A percentile compares a stretch with the other conserved stretches of the same genome.
These are phyloP conservation scores for Pyrrhoderma noxium DNA, from an alignment of 1,284 basidiomycete species.

Conservation along the genomic window DNA sequence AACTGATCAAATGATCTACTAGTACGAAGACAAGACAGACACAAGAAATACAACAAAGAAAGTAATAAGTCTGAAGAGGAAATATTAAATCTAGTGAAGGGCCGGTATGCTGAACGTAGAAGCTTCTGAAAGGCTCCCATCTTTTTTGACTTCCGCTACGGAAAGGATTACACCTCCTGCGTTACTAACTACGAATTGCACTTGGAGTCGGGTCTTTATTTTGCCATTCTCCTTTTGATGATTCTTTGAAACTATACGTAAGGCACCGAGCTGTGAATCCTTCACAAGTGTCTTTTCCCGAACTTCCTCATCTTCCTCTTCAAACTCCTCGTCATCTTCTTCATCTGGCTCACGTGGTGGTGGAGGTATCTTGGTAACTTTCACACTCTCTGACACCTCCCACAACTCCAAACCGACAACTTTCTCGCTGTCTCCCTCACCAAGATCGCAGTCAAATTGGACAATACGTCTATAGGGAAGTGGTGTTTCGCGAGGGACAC, in stretches of 20 bases:
- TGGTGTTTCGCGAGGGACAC: constrained; percentile 68
- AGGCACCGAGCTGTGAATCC: constrained; percentile 49
- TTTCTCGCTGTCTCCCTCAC: constrained; percentile 38
- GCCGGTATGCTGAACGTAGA: constrained; percentile 19
- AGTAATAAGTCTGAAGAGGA: not conserved
- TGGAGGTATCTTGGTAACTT: constrained; percentile 59
- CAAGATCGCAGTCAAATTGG: constrained; percentile 60
- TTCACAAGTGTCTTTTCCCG: constrained; percentile 52
- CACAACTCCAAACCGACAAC: constrained; percentile 76
- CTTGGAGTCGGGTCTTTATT: constrained; percentile 49
- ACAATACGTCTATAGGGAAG: constrained; percentile 72
- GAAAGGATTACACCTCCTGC: constrained; percentile 46
- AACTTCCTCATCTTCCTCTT: constrained; percentile 35
- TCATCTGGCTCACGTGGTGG: constrained; percentile 44
- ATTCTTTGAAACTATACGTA: constrained; percentile 42
- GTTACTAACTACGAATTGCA: constrained; percentile 54
- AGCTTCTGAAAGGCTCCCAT: constrained; percentile 27
- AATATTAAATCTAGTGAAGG: not conserved
- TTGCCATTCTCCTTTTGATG: constrained; percentile 42
- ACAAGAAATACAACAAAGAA: not conserved
- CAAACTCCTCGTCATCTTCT: constrained; percentile 52
- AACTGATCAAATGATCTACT: no score
- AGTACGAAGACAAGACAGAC: no score
- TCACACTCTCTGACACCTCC: constrained; percentile 80
- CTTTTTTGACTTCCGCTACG: constrained; percentile 41